Evolutionary conservation across 495 filamentous ascomycete species (phyloP).

Genomic region (Podospora tetraspora): DNA sequence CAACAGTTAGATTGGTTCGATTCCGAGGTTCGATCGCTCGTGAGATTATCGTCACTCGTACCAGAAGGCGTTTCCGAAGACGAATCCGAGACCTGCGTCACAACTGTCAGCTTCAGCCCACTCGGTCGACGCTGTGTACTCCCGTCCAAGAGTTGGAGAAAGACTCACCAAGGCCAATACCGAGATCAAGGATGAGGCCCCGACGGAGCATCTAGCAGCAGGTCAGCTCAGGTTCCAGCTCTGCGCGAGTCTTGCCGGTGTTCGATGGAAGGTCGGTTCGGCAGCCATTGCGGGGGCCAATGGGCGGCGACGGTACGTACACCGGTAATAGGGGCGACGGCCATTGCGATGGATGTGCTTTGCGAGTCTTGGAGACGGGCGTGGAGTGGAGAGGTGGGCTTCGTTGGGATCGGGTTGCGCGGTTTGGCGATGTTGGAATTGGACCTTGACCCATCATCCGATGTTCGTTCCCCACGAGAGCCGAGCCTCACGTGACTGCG

Average conservation of each 20-base stretch:
- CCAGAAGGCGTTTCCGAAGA: slow-evolving; percentile 44
- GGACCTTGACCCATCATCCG: slow-evolving; percentile 27
- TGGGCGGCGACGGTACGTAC: slow-evolving; percentile 14
- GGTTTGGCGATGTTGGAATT: slow-evolving; percentile 29
- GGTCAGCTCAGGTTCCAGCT: slow-evolving; percentile 16
- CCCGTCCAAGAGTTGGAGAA: not conserved
- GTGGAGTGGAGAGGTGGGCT: slow-evolving; percentile 20
- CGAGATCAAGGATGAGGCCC: slow-evolving; percentile 43
- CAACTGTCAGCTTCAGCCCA: slow-evolving; percentile 11
- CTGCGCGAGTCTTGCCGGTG: not conserved
- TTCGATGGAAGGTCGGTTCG: slow-evolving; percentile 7
- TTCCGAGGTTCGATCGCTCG: not conserved
- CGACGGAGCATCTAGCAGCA: slow-evolving; percentile 46
- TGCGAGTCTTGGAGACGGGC: slow-evolving; percentile 2
- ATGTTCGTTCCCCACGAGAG: slow-evolving; percentile 16
- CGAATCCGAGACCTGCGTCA: slow-evolving; percentile 38
- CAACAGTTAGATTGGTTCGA: slow-evolving; percentile 18
- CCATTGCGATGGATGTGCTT: slow-evolving; percentile 34
- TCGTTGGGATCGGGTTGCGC: slow-evolving; percentile 15
- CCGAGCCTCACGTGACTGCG: slow-evolving; percentile 23
- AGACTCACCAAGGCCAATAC: slow-evolving; percentile 40
- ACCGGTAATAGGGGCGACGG: slow-evolving; percentile 31
- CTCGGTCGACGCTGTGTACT: no score
- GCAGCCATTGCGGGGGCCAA: slow-evolving; percentile 13
- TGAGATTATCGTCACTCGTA: slow-evolving; percentile 26